Evolutionary conservation across 2,329 filamentous ascomycete genomes (phyloP), one percentile per base, ranked within the genome.

Genomic region (Pyrenochaeta sp.): DNA sequence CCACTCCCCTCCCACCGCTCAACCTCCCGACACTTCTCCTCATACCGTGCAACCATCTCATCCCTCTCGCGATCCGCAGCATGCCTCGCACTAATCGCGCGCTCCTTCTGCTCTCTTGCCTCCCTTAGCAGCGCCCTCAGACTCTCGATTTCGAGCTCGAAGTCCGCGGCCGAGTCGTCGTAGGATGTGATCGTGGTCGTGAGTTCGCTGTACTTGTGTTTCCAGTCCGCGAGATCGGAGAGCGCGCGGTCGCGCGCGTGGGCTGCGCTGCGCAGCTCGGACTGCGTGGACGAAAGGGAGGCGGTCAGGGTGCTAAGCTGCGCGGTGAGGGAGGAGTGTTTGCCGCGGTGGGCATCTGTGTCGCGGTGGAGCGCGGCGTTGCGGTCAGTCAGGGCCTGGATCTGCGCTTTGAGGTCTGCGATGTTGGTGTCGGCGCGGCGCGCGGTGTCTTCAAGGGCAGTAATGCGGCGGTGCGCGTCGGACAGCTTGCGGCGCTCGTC

Each of bases 1-100:
- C 34, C 8, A 26, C 35, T 3, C 22, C 31, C 17, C 18, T 8
- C 13, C 30, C 41, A 14, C 40, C 36, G 28, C 39, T 61, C 55
- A 48, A 61, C 49, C 23, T 61, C 58, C 2, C 58, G 41, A 21
- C 58, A 60, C 44, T 61, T 61, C 45, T 61, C 57, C 21, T 61
- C 57, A 21, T 60, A 60, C 37, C 57, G 57, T 10, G 50, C 36
- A 7, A 58, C 38, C 19, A 51, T 51, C 21, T 60, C 57, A 27
- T 61, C 58, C 11, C 58, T 45, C 38, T 61, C 58, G 30, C 53
- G 57, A 23, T 61, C 57, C n/a, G 58, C 57, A 6, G 51, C 43
- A 28, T 61, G 48, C 1, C 58, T 48, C 2, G 56, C 57, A 11
- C 45, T 35, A 7, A 61, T 60, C 2, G 58, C 57, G 6, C 55